These are phyloP conservation scores for Daldinia loculata DNA, from an alignment of 495 filamentous ascomycete genomes.

Conservation along the genomic window DNA sequence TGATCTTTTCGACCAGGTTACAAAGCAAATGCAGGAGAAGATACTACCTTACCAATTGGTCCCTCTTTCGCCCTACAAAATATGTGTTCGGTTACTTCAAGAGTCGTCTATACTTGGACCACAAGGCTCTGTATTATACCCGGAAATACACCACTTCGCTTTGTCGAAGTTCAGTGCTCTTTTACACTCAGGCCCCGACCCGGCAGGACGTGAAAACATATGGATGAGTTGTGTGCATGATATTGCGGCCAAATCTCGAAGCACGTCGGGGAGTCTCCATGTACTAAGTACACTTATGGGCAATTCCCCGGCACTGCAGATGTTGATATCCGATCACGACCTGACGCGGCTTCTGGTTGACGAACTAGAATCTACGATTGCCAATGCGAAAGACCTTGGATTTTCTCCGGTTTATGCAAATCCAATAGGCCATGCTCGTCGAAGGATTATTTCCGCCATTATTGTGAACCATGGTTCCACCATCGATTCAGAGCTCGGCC, in stretches of 20 bases:
- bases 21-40: constrained; percentile 44
- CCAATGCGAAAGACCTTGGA: constrained; percentile 45
- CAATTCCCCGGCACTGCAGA: constrained; percentile 46
- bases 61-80: constrained; percentile 55
- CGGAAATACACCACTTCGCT: constrained; percentile 68
- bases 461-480: constrained; percentile 66
- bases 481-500: constrained; percentile 68
- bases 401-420: constrained; percentile 53
- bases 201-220: constrained; percentile 51
- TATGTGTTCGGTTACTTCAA: constrained; percentile 73
- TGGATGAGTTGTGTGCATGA: constrained; percentile 57
- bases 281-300: constrained; percentile 65
- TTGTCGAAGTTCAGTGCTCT: constrained; percentile 61
- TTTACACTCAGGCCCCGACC: constrained; percentile 49
- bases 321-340: constrained; percentile 54
- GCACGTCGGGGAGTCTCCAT: constrained; percentile 72
- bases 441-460: constrained; percentile 65
- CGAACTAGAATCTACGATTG: constrained; percentile 57
- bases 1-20: constrained; percentile 60
- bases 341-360: constrained; percentile 57
- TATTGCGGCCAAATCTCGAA: constrained; percentile 53
- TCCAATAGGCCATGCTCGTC: constrained; percentile 57
- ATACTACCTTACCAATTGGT: constrained; percentile 11
- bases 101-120: constrained; percentile 62
- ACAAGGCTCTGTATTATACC: constrained; percentile 52